phyloP scores from a whole-genome alignment of 805 yeast genomes.

The Cyberlindnera meyerae region DNA sequence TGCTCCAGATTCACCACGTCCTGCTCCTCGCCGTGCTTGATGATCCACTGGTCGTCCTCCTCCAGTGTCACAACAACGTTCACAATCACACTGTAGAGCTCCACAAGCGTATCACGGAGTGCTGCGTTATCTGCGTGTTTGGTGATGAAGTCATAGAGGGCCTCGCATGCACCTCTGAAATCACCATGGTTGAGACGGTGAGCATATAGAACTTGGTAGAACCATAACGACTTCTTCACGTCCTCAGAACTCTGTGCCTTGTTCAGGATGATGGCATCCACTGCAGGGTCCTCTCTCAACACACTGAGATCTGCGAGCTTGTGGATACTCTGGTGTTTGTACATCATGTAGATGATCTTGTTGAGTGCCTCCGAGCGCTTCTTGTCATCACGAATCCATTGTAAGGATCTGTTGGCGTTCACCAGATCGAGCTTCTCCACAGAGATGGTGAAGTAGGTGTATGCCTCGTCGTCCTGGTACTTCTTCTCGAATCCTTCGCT shows the following conservation, averaged over 20 bases:
- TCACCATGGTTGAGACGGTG: conserved; percentile 48
- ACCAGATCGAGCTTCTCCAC: conserved; percentile 28
- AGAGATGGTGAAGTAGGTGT: conserved; percentile 25
- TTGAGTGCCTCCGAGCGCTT: conserved; percentile 24
- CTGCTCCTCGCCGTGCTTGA: conserved; percentile 23
- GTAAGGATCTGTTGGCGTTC: conserved; percentile 32
- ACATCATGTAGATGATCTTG: conserved; percentile 34
- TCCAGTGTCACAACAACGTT: conserved; percentile 35
- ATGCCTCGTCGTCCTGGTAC: conserved; percentile 19
- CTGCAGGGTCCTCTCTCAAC: conserved; percentile 35
- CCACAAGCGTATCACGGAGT: conserved; percentile 22
- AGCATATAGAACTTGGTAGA: conserved; percentile 46
- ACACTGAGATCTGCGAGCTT: conserved; percentile 40
- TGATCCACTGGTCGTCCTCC: conserved; percentile 38
- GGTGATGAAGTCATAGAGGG: conserved; percentile 38
- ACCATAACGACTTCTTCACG: conserved; percentile 32
- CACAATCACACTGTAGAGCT: conserved; percentile 35
- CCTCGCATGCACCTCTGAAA: conserved; percentile 43
- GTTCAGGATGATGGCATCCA: conserved; percentile 37
- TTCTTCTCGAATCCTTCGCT: conserved; percentile 21
- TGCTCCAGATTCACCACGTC: conserved; percentile 20
- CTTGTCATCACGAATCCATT: conserved; percentile 16
- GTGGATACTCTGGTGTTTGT: conserved; percentile 35
- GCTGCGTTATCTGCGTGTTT: conserved; percentile 5
- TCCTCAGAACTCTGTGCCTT: conserved; percentile 28